Percentiles rank a stretch among this genome's conserved stretches.
Evolutionary conservation across 345 rosid genomes (phyloP).

Genomic region (Linum trigynum): DNA sequence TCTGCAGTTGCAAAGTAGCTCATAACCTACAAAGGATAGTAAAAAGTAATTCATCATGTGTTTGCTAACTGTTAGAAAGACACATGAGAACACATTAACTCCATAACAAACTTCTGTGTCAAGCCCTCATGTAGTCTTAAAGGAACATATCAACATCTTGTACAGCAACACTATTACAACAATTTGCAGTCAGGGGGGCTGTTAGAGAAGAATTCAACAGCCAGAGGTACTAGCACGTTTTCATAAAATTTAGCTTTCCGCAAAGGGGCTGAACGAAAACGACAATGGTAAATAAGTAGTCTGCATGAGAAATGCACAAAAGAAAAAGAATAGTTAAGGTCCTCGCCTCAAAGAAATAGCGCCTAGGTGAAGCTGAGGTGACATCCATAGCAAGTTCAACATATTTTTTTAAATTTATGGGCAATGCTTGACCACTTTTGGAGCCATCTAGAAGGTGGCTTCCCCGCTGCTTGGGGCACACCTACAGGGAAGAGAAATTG

Average conservation of each 20-base stretch:
- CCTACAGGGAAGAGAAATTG: constrained; percentile 30
- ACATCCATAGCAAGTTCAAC: constrained; percentile 92
- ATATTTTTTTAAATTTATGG: constrained; percentile 57
- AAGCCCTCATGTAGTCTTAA: too few species aligned
- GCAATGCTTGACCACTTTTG: constrained; percentile 21
- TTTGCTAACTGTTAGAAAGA: neutral
- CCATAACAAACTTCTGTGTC: neutral
- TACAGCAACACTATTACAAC: too few species aligned
- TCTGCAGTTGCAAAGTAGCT: constrained; percentile 73
- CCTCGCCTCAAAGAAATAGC: constrained; percentile 91
- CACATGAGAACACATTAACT: neutral
- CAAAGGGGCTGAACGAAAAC: neutral
- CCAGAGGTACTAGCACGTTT: too few species aligned
- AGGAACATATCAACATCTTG: too few species aligned
- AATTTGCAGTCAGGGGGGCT: neutral
- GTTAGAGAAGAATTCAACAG: neutral
- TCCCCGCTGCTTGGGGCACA: constrained; percentile 38
- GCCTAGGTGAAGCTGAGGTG: constrained; percentile 81
- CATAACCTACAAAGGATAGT: constrained; percentile 47
- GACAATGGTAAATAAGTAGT: neutral
- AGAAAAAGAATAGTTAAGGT: constrained; percentile 22
- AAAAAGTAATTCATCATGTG: neutral
- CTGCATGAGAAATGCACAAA: constrained; percentile 1
- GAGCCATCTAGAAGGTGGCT: constrained; percentile 19
- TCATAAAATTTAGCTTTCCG: neutral